Base-by-base conservation (phyloP, 2,329 filamentous ascomycete genomes). In the Ceratocystis harringtonii region DNA sequence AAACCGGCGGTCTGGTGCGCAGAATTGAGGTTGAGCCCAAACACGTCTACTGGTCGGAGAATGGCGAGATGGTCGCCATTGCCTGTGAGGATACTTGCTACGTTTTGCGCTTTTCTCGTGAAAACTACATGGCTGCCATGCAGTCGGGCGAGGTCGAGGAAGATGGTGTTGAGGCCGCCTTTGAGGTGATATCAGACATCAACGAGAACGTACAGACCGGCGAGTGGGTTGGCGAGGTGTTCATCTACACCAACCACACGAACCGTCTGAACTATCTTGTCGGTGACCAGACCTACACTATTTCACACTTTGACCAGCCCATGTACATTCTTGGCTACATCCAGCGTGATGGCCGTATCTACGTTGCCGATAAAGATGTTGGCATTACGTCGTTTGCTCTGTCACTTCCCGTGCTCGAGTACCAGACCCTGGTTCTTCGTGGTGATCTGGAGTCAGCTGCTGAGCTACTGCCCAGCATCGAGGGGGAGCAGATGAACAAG, bases 211-310 rank as follows among this genome's bases (percentile, higher is more conserved):
- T 97, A 63, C 88, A 90, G 69, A 96, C 92, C 22, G 94, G 92
- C 70, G 89, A 95, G 78, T 99, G 94, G 94, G 89, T 99, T 66
- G 94, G 94, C 68, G 94, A 99, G 78, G 96, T 92, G 79, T 96
- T 99, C 81, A 92, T 97, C 74, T 99, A 97, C 81, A 96, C 94
- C 65, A 97, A 95, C 80, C 89, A 83, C 75, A 95, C 92, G 8
- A 96, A 97, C 80, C 89, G 94, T 68, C 81, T 99, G 68, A 97
- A 97, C 80, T 97, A 97, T 78, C 84, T 99, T 25, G 92, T 99
- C 15, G 94, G 94, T 69, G 94, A 97, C 76, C 92, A 97, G 78
- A 95, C 91, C 15, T 96, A 97, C 80, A 96, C 92, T 2, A 89
- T 99, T 69, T 94, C 92, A 12, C 92, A 97, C 77, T 97, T 96